phyloP scores from a whole-genome alignment of 148 eudicot species.

The Chenopodium formosanum region DNA sequence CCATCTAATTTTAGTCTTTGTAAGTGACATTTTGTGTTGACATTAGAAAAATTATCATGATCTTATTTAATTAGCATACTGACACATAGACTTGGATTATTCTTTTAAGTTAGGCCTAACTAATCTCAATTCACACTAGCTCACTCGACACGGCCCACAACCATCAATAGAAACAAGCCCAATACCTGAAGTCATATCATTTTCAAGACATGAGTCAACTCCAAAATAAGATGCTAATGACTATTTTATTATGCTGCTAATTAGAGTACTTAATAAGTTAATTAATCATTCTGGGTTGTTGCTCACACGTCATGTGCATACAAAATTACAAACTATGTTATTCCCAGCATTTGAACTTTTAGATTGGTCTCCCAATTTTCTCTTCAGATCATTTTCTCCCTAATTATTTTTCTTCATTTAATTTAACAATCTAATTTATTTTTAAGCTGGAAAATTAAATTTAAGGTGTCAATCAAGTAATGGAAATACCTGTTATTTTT shows the following conservation, averaged over 20 bases:
- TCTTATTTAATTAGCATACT: no score
- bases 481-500: constrained; percentile 54
- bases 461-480: background rate
- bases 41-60: no score
- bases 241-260: no score
- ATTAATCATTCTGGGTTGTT: constrained; percentile 6
- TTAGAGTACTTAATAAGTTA: background rate
- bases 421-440: background rate
- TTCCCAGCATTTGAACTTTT: background rate
- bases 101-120: no score
- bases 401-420: background rate
- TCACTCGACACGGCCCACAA: no score
- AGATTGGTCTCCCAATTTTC: background rate
- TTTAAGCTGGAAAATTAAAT: background rate
- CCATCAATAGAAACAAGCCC: background rate
- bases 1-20: no score
- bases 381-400: background rate
- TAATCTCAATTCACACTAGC: no score
- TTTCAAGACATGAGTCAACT: background rate
- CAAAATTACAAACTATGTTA: background rate
- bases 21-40: no score
- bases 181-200: background rate
- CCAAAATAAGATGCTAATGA: background rate
- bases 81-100: no score
- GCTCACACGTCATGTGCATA: constrained; percentile 9